Evolutionary conservation across 164 flowering plant species (phyloP), one percentile per base, ranked within the genome.

Genomic region (Berberis vulgaris): DNA sequence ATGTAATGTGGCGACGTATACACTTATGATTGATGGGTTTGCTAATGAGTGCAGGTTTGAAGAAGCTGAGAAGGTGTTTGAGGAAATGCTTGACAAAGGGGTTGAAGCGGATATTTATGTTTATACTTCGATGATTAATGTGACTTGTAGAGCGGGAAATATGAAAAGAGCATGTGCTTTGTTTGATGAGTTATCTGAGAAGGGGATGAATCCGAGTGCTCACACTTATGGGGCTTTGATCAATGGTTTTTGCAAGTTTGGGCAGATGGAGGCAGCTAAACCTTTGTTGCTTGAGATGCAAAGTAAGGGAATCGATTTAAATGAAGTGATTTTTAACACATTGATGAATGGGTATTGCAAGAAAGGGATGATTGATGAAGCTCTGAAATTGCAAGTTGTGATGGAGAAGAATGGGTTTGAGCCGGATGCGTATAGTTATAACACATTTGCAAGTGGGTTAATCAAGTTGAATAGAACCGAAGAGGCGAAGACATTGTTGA

Each of bases 151-250:
- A 57, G 46, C 43, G 1, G 84, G 86, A 11, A 73, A 78, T 41
- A 62, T 75, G 58, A 79, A 77, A 63, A 74, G 64, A 41, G 91
- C 86, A 9, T 67, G 78, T 57, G 53, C 54, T 1, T 44, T 87
- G 73, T 78, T 82, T 61, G 83, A 80, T 73, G 80, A 76, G 56
- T 71, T 83, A 78, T 63, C 59, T 12, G 70, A 77, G 10, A 76
- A 70, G 67, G 83, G 82, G 7, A 60, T 85, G 40, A 64, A 54
- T 13, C 83, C 86, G 1, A 80, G 72, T 78, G 79, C 61, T 1
- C 85, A 84, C 61, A 80, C 85, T 3, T 84, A 80, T 58, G 80
- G 83, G 57, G 76, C 79, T 7, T 72, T 86, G 65, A 65, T 86
- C 7, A 65, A 77, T 64, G 84, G 85, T 10, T 66, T 85, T 47